Conservation (phyloP, 2,329 filamentous ascomycete species). For the Fusarium dlaminii region DNA sequence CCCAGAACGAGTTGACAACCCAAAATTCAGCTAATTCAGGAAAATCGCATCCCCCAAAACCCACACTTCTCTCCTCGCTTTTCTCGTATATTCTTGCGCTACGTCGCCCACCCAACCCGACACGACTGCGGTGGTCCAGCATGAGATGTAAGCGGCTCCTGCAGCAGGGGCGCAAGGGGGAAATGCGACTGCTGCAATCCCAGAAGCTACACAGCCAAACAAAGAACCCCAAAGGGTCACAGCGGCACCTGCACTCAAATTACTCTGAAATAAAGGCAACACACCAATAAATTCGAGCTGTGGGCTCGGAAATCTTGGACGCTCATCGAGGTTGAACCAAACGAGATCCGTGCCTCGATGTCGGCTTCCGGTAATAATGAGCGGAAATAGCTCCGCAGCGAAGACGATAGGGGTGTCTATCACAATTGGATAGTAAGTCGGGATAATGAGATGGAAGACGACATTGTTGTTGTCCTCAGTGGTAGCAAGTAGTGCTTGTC, state of each 20-base stretch:
- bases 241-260: rapidly evolving
- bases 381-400: rapidly evolving
- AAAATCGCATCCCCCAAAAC: neutral
- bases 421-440: neutral
- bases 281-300: neutral
- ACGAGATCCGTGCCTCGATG: neutral
- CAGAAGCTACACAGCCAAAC: rapidly evolving
- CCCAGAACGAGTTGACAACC: neutral
- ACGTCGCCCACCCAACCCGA: rapidly evolving
- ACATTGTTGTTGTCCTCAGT: neutral
- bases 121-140: rapidly evolving
- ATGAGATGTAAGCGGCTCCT: rapidly evolving
- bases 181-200: rapidly evolving
- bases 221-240: rapidly evolving
- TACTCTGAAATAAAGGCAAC: rapidly evolving
- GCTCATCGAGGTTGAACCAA: rapidly evolving
- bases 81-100: neutral
- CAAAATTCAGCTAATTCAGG: neutral
- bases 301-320: rapidly evolving
- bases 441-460: rapidly evolving
- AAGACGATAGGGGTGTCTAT: neutral
- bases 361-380: neutral
- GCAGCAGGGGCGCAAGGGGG: neutral
- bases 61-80: neutral
- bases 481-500: rapidly evolving